Evolutionary conservation across 345 rosid species (phyloP).

Genomic region (Litchi chinensis): DNA sequence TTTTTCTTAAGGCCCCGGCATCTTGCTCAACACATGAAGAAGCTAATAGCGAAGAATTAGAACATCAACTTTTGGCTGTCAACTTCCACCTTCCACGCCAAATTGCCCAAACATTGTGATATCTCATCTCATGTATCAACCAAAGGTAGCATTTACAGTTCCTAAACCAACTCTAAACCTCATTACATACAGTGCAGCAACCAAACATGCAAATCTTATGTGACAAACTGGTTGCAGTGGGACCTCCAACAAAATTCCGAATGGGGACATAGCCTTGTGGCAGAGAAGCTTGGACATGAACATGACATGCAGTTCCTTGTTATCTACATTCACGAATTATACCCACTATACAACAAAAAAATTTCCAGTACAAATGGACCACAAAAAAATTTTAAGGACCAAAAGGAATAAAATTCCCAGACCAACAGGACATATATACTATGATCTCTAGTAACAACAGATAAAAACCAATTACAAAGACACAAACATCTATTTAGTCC

Average conservation of each 20-base stretch:
- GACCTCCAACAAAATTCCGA: conserved; percentile 13
- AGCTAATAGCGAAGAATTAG: not conserved
- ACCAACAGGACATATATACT: not conserved
- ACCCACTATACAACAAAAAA: conserved; percentile 17
- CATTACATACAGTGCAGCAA: not conserved
- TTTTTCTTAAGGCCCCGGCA: not conserved
- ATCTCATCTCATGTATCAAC: conserved; percentile 7
- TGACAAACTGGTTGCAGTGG: not conserved
- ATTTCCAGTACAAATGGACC: conserved; percentile 18
- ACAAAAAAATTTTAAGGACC: not conserved
- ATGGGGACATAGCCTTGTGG: conserved; percentile 17
- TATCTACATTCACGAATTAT: conserved; percentile 21
- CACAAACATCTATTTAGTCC: not conserved
- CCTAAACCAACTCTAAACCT: not conserved
- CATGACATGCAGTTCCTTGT: conserved; percentile 24
- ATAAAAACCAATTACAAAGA: not conserved
- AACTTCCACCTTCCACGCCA: conserved; percentile 8
- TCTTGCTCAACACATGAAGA: not conserved
- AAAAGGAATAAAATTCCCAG: not conserved
- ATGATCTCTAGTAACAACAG: not conserved
- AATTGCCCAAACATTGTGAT: not conserved
- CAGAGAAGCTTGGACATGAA: conserved; percentile 22
- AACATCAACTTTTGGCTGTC: not conserved
- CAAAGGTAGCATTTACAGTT: not conserved
- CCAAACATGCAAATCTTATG: not conserved